phyloP scores from a whole-genome alignment of 177 flowering plant species.

The Vitis hybrid region DNA sequence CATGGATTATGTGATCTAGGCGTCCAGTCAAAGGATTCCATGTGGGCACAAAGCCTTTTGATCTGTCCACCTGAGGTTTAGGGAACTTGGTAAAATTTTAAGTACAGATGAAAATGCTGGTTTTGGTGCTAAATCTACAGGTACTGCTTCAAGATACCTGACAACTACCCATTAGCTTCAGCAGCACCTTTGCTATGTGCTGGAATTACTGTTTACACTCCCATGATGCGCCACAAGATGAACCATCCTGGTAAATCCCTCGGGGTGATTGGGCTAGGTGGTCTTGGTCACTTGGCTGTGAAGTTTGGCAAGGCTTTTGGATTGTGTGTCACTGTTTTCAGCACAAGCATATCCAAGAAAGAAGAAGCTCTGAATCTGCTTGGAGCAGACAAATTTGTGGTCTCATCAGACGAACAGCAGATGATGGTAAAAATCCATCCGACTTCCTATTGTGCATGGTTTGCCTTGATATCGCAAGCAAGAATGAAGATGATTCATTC shows the following conservation, averaged over 20 bases:
- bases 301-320: slow-evolving; percentile 58
- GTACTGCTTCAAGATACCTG: slow-evolving; percentile 42
- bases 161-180: slow-evolving; percentile 33
- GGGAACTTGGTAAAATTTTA: neutral
- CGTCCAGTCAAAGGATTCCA: too few relatives aligned
- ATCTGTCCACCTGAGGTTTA: too few relatives aligned
- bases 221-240: slow-evolving; percentile 50
- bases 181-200: slow-evolving; percentile 59
- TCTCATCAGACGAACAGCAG: slow-evolving; percentile 41
- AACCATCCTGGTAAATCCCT: slow-evolving; percentile 51
- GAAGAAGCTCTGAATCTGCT: slow-evolving; percentile 40
- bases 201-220: slow-evolving; percentile 48
- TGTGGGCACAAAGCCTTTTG: too few relatives aligned
- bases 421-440: slow-evolving; percentile 29
- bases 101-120: neutral
- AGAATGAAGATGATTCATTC: neutral
- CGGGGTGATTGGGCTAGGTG: slow-evolving; percentile 50
- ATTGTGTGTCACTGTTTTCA: slow-evolving; percentile 41
- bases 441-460: neutral
- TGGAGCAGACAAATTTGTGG: slow-evolving; percentile 45
- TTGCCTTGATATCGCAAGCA: neutral
- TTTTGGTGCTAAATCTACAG: slow-evolving; percentile 16
- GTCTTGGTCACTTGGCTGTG: slow-evolving; percentile 57
- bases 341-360: slow-evolving; percentile 48
- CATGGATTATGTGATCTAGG: neutral